A percentile compares a stretch with the other conserved stretches of the same genome.
These are phyloP conservation scores for Fusarium haematococcum DNA, from an alignment of 2,329 filamentous ascomycete species.

Conservation along the genomic window DNA sequence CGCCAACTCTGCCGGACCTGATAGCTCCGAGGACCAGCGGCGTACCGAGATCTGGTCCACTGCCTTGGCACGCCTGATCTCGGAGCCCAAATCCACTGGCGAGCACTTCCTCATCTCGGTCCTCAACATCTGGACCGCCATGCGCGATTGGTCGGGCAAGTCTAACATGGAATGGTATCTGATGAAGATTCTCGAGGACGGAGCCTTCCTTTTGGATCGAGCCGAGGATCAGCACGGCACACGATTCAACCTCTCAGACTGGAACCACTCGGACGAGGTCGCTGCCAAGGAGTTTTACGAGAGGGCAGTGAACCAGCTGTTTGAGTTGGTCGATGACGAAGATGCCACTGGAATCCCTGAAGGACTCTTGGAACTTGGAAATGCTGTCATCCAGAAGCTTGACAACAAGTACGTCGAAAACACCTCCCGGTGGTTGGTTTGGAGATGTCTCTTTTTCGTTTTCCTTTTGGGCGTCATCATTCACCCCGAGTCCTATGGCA, in stretches of 20 bases:
- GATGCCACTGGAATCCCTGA: constrained; percentile 87
- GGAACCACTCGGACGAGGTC: constrained; percentile 82
- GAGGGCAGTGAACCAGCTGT: constrained; percentile 81
- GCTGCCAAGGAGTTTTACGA: constrained; percentile 91
- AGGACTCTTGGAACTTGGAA: constrained; percentile 85
- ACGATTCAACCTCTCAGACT: constrained; percentile 77
- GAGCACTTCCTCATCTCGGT: constrained; percentile 87
- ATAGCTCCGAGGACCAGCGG: constrained; percentile 83
- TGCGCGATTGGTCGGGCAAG: constrained; percentile 90
- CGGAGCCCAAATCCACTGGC: constrained; percentile 78
- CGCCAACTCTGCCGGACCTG: constrained; percentile 84
- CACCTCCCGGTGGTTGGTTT: constrained; percentile 86
- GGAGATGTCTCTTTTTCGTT: constrained; percentile 91
- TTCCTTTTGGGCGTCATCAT: constrained; percentile 87
- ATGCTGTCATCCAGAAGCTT: constrained; percentile 83
- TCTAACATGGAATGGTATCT: constrained; percentile 93
- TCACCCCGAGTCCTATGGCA: constrained; percentile 84
- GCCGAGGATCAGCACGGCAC: constrained; percentile 82
- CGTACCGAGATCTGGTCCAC: constrained; percentile 90
- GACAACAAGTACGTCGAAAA: constrained; percentile 77
- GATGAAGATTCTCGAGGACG: constrained; percentile 93
- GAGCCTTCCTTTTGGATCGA: constrained; percentile 88
- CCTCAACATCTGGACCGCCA: constrained; percentile 86
- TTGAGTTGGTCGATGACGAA: constrained; percentile 87
- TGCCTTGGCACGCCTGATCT: constrained; percentile 84